Evolutionary conservation across 2,329 filamentous ascomycete genomes (phyloP), one percentile per base, ranked within the genome.

Genomic region (Diaporthe sp.): DNA sequence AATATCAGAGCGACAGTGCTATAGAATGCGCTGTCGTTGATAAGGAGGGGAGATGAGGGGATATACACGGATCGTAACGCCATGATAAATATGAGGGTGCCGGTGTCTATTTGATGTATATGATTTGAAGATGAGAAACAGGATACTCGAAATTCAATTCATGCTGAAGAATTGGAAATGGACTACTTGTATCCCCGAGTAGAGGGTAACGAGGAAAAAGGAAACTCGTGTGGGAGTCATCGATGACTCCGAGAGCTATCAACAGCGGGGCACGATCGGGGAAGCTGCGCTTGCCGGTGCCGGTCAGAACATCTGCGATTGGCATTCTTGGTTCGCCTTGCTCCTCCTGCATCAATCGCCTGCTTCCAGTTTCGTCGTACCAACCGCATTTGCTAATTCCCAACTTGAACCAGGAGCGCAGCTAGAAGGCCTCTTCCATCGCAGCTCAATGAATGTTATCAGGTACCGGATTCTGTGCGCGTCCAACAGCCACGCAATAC

Each of bases 241-340:
- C 45, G 47, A 68, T 68, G 30, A 54, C 64, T 54, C 64, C 61
- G 45, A 40, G 28, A 28, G 64, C 33, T 54, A 68, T 68, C 64
- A 54, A 54, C 64, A 38, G 64, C 33, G 64, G 45, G 64, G 64
- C 33, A 9, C n/a, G 47, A 30, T 52, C 45, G 33, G n/a, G 33
- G 45, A 13, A 33, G 22, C 45, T 40, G 64, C 47, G 10, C 28
- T 40, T 35, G 61, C 42, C 61, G 61, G 61, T 28, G 42, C 47
- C 45, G 61, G 45, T 17, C 42, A 52, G 45, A 67, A 25, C 35
- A n/a, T 12, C 33, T 60, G 25, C 13, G 22, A 55, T 17, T 38
- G 35, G 54, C 35, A 25, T 1, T 22, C 33, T 7, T n/a, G 10
- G 3, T 38, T 6, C 22, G 10, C 40, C 33, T 17, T 25, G 12